Evolutionary conservation across 2,329 filamentous ascomycete species (phyloP), one percentile per base, ranked within the genome.

Genomic region (Pyricularia grisea): DNA sequence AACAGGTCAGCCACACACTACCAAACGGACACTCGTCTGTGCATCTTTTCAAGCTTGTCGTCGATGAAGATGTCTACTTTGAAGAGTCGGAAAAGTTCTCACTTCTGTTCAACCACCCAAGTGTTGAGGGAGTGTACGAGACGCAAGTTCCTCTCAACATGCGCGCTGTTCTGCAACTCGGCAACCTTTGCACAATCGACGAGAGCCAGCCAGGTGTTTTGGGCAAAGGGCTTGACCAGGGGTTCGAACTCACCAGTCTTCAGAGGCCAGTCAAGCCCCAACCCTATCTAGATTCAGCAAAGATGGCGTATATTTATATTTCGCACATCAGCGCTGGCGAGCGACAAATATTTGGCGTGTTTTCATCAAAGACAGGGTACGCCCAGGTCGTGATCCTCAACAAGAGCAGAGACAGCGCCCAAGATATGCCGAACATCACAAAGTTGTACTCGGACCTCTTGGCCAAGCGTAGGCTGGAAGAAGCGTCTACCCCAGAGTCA

Each of bases 121-220:
- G 93, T 77, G 92, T 99, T 1, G 95, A 99, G 79, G 96, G 96
- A 33, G 93, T 99, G 17, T 99, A 99, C 75, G 96, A 99, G 80
- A 94, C 91, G 75, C 91, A 97, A 73, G 85, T 99, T 1, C 93
- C 96, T 0, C 83, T 98, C 6, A 92, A 92, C 72, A 87, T 97
- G 66, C 88, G 94, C 60, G 95, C 94, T 4, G 87, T 99, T 36
- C 85, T 99, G 11, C 92, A 95, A 73, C 83, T 99, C 0, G 96
- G 95, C 61, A 97, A 92, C 74, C 83, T 92, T 33, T 99, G 95
- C 77, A 96, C 93, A 2, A 97, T 99, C 73, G 95, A 99, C 74
- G 92, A 97, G 74, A 89, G 84, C 68, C 94, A 97, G 74, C 87
- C 91, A 70, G 96, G 94, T 73, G 94, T 97, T 1, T 86, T 99